A percentile compares a stretch with the other conserved stretches of the same genome.
These are phyloP conservation scores for Cryoendolithus antarcticus DNA, from an alignment of 2,329 filamentous ascomycete genomes.

Conservation along the genomic window DNA sequence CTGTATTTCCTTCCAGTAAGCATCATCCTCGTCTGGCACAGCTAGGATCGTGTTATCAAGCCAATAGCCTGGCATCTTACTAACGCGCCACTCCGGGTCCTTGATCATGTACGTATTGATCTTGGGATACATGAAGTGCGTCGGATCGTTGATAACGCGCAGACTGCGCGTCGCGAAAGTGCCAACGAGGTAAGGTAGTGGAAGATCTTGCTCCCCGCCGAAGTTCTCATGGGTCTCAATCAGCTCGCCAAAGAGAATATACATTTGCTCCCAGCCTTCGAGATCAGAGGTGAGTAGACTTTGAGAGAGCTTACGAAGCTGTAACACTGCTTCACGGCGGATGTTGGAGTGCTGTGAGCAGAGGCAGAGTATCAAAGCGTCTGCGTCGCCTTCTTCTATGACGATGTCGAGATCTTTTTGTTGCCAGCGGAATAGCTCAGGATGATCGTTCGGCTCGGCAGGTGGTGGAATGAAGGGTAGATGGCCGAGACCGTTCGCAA, in stretches of 20 bases:
- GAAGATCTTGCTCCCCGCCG: conserved; percentile 38
- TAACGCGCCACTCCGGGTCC: conserved; percentile 58
- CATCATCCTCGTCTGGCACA: conserved; percentile 59
- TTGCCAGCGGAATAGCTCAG: conserved; percentile 51
- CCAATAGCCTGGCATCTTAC: conserved; percentile 45
- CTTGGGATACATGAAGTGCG: conserved; percentile 75
- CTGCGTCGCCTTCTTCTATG: conserved; percentile 63
- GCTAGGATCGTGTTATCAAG: conserved; percentile 61
- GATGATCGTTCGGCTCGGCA: conserved; percentile 31
- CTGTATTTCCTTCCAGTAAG: conserved; percentile 57
- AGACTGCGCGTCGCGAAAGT: conserved; percentile 63
- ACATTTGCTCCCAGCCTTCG: conserved; percentile 64
- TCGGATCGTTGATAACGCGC: conserved; percentile 58
- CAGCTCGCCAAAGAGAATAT: conserved; percentile 68
- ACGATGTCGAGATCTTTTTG: conserved; percentile 67
- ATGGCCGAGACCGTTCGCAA: too few species aligned
- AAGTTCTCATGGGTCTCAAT: conserved; percentile 52
- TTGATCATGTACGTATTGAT: conserved; percentile 73
- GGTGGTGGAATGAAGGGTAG: conserved; percentile 25
- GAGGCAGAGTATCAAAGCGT: conserved; percentile 60
- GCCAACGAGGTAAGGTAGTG: conserved; percentile 62
- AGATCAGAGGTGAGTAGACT: conserved; percentile 51
- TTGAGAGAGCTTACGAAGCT: conserved; percentile 50
- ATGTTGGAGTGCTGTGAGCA: conserved; percentile 64
- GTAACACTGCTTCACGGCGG: conserved; percentile 62